Base-by-base conservation (phyloP, 192 early-diverging fungal genomes). In the Coemansia sp. region DNA sequence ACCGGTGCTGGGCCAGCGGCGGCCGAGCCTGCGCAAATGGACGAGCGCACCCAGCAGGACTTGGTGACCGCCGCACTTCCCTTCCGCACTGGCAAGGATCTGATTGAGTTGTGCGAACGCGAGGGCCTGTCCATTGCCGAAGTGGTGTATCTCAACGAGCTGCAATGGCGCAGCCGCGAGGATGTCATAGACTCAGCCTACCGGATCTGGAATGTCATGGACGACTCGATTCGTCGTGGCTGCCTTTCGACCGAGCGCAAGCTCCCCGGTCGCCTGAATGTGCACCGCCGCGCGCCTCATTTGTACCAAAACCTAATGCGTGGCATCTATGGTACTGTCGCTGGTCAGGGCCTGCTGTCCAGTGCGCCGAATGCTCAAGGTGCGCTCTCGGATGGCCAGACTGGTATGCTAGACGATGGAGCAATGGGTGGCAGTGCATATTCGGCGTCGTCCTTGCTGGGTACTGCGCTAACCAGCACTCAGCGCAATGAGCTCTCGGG, bases 161-260 rank as follows among this genome's bases (percentile, higher is more conserved):
- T 96, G 15, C 91, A 92, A 42, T 98, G 96, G 96, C 78, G 94
- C 38, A 90, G 86, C 24, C 87, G 91, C 41, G 90, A 90, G 20
- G 93, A 97, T 60, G 93, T 98, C 60, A 85, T 89, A 70, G 75
- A 86, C 66, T 82, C 91, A 72, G 88, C 92, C 2, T 82, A 91
- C 67, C 85, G 86, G 27, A 93, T 98, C 71, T 98, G 96, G 96
- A 86, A 91, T 44, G 93, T 94, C 57, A 98, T 98, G 96, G 91
- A 97, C 78, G 86, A 94, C 74, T 89, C 88, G 42, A 94, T 94
- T 70, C 87, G 86, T 71, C 89, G 91, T 33, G 93, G 93, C 34
- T 91, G 90, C 41, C 78, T 92, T 44, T 90, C 90, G 2, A 77
- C 70, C 5, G 85, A 88, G 18, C 76, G 71, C 70, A 81, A 87